phyloP scores from a whole-genome alignment of 371 early-diverging fungal genomes.

The Mucor sp. region DNA sequence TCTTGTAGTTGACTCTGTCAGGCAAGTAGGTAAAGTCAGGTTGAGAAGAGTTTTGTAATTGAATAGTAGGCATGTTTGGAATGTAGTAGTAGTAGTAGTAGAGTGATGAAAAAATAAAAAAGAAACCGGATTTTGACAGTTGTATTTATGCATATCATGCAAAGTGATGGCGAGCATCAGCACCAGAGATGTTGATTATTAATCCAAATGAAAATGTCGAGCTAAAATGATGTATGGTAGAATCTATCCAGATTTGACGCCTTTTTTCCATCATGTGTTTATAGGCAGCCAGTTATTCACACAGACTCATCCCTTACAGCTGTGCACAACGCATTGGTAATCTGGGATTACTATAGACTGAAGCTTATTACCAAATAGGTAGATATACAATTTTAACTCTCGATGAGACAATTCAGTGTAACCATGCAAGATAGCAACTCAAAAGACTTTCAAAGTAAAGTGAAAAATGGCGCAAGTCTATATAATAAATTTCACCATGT shows the following conservation, averaged over 20 bases:
- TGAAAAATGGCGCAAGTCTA: not conserved
- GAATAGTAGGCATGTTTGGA: slow-evolving; percentile 29
- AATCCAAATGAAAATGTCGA: not conserved
- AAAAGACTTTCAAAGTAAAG: not conserved
- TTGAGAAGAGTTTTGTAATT: slow-evolving; percentile 29
- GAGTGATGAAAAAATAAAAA: not conserved
- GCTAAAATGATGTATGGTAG: not conserved
- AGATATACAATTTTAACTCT: not conserved
- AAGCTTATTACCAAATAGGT: not conserved
- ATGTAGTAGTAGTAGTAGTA: no score
- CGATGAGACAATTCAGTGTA: not conserved
- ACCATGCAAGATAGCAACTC: not conserved
- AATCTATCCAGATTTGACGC: slow-evolving; percentile 1
- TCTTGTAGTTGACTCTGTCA: slow-evolving; percentile 27
- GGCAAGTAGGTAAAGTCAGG: slow-evolving; percentile 36
- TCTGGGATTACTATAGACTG: not conserved
- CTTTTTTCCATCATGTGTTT: not conserved
- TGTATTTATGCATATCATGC: not conserved
- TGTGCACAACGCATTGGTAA: not conserved
- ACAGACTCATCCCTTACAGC: not conserved
- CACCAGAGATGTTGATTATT: slow-evolving; percentile 3
- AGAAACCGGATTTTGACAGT: not conserved
- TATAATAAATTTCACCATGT: not conserved
- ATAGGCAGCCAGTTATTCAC: not conserved
- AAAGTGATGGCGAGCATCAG: not conserved